Conservation (phyloP, 2,329 filamentous ascomycete genomes). For the Diaporthe sp. region DNA sequence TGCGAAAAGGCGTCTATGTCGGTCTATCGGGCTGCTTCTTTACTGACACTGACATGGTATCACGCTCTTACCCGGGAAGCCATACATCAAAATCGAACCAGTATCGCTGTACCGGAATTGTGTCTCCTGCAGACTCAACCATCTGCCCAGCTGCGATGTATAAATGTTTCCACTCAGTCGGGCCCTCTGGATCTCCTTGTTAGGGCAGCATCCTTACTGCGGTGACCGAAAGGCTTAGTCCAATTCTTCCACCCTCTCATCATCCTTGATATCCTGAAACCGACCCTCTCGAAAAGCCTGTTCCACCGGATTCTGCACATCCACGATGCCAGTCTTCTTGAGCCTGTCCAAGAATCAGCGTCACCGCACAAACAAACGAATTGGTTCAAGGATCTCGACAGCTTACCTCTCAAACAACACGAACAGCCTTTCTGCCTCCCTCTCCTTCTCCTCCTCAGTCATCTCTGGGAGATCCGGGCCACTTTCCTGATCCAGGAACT, state of each 20-base stretch:
- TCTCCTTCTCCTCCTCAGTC: conserved; percentile 92
- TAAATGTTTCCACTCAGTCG: neutral
- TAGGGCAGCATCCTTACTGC: conserved; percentile 8
- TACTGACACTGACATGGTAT: neutral
- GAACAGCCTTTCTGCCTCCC: conserved; percentile 90
- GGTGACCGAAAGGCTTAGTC: conserved; percentile 46
- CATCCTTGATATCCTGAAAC: conserved; percentile 76
- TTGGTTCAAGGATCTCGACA: neutral
- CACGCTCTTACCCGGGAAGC: neutral
- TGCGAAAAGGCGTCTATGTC: neutral
- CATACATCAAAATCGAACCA: neutral
- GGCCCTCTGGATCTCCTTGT: conserved; percentile 39
- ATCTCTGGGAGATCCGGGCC: conserved; percentile 75
- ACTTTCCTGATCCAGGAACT: conserved; percentile 79
- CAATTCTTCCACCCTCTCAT: conserved; percentile 63
- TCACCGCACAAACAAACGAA: too few relatives aligned
- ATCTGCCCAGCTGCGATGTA: neutral
- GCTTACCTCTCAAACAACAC: conserved; percentile 87
- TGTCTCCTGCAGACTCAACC: neutral
- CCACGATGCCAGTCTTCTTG: conserved; percentile 80
- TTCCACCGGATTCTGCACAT: conserved; percentile 84
- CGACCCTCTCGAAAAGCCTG: conserved; percentile 77
- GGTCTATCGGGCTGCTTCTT: neutral
- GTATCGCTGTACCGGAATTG: neutral
- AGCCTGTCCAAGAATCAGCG: conserved; percentile 58